A percentile compares a stretch with the other conserved stretches of the same genome.
Evolutionary conservation across 345 rosid genomes (phyloP).

Genomic region (Brassica incana): DNA sequence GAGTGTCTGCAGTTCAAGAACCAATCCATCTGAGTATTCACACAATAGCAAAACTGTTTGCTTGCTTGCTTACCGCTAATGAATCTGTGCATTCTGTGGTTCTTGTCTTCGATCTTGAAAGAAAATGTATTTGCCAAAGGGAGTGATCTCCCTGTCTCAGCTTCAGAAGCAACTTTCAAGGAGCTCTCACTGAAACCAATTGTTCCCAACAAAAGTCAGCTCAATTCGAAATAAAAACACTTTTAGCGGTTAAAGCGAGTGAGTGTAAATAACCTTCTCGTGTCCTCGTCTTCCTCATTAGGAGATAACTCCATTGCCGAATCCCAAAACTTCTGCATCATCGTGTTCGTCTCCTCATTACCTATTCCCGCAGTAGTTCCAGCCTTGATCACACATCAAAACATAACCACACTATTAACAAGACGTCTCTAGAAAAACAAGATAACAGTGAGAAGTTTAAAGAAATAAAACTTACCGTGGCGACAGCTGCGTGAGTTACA

Average conservation of each 20-base stretch:
- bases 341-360: conserved; percentile 69
- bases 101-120: conserved; percentile 87
- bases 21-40: conserved; percentile 22
- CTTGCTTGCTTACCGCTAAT: conserved; percentile 56
- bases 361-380: conserved; percentile 72
- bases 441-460: neutral
- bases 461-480: conserved; percentile 61
- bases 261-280: conserved; percentile 56
- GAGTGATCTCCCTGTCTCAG: conserved; percentile 64
- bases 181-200: conserved; percentile 70
- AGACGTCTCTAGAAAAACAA: neutral
- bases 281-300: conserved; percentile 80
- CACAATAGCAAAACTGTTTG: neutral
- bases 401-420: neutral
- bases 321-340: conserved; percentile 99
- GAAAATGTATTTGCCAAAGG: conserved; percentile 58
- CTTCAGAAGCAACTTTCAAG: conserved; percentile 76
- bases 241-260: neutral
- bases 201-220: conserved; percentile 19
- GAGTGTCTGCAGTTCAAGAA: conserved; percentile 55
- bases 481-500: conserved; percentile 94
- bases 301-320: conserved; percentile 85
- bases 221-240: conserved; percentile 15
- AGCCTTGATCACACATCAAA: conserved; percentile 52
- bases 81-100: conserved; percentile 89